Conservation (phyloP, 768 basidiomycete genomes). For the Boletellus sp. region DNA sequence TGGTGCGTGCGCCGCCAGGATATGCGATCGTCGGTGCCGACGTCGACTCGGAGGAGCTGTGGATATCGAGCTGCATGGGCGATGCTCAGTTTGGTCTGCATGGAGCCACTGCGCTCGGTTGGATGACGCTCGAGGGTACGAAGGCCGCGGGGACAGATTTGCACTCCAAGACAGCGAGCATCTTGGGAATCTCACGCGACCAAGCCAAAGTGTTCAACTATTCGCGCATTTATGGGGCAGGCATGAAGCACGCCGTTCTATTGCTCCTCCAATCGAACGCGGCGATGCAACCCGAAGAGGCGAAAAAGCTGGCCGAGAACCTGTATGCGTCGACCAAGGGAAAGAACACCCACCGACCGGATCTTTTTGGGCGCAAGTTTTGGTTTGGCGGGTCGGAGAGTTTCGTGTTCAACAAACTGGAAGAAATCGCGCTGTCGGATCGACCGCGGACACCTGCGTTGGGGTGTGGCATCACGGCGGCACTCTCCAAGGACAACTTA, state of each 20-base stretch:
- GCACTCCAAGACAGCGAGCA: slow-evolving; percentile 93
- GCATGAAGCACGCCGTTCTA: slow-evolving; percentile 88
- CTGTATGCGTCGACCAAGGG: slow-evolving; percentile 94
- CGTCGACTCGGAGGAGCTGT: slow-evolving; percentile 97
- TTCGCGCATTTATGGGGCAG: slow-evolving; percentile 97
- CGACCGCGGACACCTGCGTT: slow-evolving; percentile 89
- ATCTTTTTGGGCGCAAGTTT: slow-evolving; percentile 78
- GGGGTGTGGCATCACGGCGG: slow-evolving; percentile 90
- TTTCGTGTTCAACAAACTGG: slow-evolving; percentile 96
- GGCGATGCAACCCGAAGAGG: slow-evolving; percentile 71
- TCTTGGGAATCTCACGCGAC: slow-evolving; percentile 89
- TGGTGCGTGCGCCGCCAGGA: slow-evolving; percentile 91
- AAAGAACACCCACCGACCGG: slow-evolving; percentile 70
- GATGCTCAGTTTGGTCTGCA: slow-evolving; percentile 97
- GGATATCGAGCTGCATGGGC: slow-evolving; percentile 99
- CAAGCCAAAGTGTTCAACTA: slow-evolving; percentile 99
- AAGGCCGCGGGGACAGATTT: slow-evolving; percentile 93
- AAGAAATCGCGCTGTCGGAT: slow-evolving; percentile 87
- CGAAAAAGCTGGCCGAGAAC: slow-evolving; percentile 75
- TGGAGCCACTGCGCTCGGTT: slow-evolving; percentile 93
- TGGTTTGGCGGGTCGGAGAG: slow-evolving; percentile 98
- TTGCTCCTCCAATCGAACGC: slow-evolving; percentile 84
- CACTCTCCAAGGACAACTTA: slow-evolving; percentile 86
- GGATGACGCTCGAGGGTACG: slow-evolving; percentile 99
- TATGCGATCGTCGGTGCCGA: slow-evolving; percentile 97